These are phyloP conservation scores for Cutaneotrichosporon cutaneum DNA, from an alignment of 1,284 basidiomycete species.

Conservation along the genomic window DNA sequence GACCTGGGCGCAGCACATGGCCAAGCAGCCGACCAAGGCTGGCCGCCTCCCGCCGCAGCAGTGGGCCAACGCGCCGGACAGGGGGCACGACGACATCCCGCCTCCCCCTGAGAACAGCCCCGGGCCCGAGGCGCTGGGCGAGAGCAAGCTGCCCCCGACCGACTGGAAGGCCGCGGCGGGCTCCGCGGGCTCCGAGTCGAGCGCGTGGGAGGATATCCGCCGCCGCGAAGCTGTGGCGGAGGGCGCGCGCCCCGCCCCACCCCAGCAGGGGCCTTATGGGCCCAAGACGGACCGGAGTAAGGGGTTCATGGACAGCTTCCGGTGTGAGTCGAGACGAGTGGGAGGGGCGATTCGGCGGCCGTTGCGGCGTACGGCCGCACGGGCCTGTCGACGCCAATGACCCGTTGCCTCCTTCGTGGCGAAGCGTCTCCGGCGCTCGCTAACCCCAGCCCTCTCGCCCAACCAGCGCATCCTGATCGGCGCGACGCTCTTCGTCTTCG, in stretches of 20 bases:
- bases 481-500: slow-evolving; percentile 10
- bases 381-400: too few relatives aligned
- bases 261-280: background rate
- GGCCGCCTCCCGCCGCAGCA: background rate
- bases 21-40: slow-evolving; percentile 3
- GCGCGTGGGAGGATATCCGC: slow-evolving; percentile 1
- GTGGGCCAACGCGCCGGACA: slow-evolving; percentile 6
- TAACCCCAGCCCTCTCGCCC: slow-evolving; percentile 17
- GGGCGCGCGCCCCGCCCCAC: background rate
- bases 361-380: too few relatives aligned
- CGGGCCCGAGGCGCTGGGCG: too few relatives aligned
- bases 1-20: slow-evolving; percentile 6
- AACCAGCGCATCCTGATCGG: slow-evolving; percentile 20
- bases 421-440: background rate
- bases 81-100: background rate
- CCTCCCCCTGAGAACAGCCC: too few relatives aligned
- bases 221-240: background rate
- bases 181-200: background rate
- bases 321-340: slow-evolving; percentile 16
- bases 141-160: background rate
- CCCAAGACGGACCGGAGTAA: slow-evolving; percentile 12
- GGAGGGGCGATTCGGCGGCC: too few relatives aligned
- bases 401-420: too few relatives aligned
- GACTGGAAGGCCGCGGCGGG: background rate
- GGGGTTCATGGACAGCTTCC: slow-evolving; percentile 15